phyloP scores from a whole-genome alignment of 768 basidiomycete species.

The Leccinum arenicola region DNA sequence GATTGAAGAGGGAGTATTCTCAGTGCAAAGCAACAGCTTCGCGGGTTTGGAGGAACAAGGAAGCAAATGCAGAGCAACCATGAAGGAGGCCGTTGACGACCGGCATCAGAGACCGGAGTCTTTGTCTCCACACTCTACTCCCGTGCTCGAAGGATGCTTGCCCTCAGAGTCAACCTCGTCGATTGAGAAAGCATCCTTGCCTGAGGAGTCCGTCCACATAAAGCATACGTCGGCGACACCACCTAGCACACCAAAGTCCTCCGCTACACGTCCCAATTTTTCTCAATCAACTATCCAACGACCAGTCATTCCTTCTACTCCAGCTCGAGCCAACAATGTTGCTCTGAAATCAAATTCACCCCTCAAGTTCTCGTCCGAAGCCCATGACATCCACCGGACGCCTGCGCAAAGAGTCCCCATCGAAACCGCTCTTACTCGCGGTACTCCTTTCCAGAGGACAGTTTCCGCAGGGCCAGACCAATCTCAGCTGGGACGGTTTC shows the following conservation, averaged over 20 bases:
- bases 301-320: constrained; percentile 31
- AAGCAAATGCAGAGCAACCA: constrained; percentile 36
- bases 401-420: constrained; percentile 67
- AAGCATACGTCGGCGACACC: constrained; percentile 21
- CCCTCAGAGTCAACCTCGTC: constrained; percentile 18
- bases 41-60: constrained; percentile 7
- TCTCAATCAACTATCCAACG: constrained; percentile 23
- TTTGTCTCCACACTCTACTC: constrained; percentile 57
- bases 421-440: constrained; percentile 46
- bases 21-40: neutral
- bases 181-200: constrained; percentile 11
- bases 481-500: constrained; percentile 15
- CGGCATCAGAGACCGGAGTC: constrained; percentile 48
- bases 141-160: constrained; percentile 38
- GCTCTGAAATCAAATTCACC: constrained; percentile 24
- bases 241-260: constrained; percentile 13
- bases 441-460: constrained; percentile 48
- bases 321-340: constrained; percentile 17
- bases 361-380: constrained; percentile 33
- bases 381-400: constrained; percentile 44
- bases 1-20: neutral
- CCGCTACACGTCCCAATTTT: constrained; percentile 14
- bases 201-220: constrained; percentile 2
- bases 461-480: constrained; percentile 26
- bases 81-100: constrained; percentile 2